Percentiles rank a stretch among this genome's conserved stretches.
Evolutionary conservation across 1,139 yeast genomes (phyloP).

Genomic region (Nakaseomyces delphensis): DNA sequence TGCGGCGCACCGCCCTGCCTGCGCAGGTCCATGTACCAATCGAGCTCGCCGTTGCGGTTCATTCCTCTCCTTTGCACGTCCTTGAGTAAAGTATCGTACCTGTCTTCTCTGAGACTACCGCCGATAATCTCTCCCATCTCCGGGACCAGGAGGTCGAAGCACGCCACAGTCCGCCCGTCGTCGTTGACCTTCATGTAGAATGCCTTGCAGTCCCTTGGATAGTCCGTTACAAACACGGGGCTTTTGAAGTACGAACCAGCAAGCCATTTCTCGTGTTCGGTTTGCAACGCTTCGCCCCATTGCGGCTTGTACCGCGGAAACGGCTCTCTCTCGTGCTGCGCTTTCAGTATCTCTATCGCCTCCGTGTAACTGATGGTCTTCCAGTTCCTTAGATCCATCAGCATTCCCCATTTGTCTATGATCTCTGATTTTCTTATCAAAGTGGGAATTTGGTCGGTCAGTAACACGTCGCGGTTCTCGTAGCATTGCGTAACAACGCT

Average conservation of each 20-base stretch:
- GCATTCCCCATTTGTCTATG: conserved; percentile 29
- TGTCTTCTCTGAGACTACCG: conserved; percentile 84
- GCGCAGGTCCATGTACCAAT: conserved; percentile 75
- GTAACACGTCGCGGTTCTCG: conserved; percentile 31
- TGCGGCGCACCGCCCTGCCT: conserved; percentile 80
- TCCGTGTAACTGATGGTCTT: conserved; percentile 62
- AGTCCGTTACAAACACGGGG: conserved; percentile 87
- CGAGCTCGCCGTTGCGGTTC: conserved; percentile 47
- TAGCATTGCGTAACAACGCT: conserved; percentile 39
- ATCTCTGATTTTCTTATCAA: conserved; percentile 24
- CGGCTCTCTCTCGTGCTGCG: conserved; percentile 13
- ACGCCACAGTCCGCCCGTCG: conserved; percentile 60
- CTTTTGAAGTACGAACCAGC: conserved; percentile 59
- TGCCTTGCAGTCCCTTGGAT: conserved; percentile 73
- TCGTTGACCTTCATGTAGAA: conserved; percentile 68
- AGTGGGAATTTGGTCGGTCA: conserved; percentile 11
- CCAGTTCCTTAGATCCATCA: conserved; percentile 41
- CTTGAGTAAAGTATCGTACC: conserved; percentile 38
- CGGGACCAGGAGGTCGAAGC: conserved; percentile 83
- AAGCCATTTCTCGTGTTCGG: conserved; percentile 88
- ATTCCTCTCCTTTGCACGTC: conserved; percentile 48
- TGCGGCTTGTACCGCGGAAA: conserved; percentile 34
- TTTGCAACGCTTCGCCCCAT: conserved; percentile 70
- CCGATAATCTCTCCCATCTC: conserved; percentile 95
- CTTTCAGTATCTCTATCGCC: conserved; percentile 49